Base-by-base conservation (phyloP, 1,284 basidiomycete species). In the Ganoderma meredithae region DNA sequence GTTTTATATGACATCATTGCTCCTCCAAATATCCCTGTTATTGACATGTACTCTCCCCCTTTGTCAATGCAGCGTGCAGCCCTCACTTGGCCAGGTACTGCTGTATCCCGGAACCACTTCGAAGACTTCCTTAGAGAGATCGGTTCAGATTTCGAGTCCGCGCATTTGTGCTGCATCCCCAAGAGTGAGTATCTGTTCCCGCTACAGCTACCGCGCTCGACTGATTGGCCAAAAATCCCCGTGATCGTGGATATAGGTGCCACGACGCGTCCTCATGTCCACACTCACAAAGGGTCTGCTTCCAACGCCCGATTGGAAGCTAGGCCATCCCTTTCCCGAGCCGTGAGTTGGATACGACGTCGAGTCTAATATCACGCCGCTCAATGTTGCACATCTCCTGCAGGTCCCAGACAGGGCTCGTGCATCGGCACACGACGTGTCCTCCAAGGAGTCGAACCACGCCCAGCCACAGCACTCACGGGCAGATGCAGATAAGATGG, bases 81-180 rank as follows among this genome's bases (percentile, higher is more conserved):
- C 15, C 65, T 67, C 49, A 76, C 75, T 33, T 73, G 72, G 72
- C 74, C 73, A 17, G 65, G 69, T 36, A 66, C 60, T 31, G n/a
- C 65, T 25, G 59, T 55, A 13, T 39, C 69, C 53, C 70, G 70
- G 9, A 74, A 63, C 49, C 75, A 76, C 31, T 77, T 77, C 61
- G 75, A 76, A 55, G 76, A 77, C 60, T 77, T 77, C 69, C 73
- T 77, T 61, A 67, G 69, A 2, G 76, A 77, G 64, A 76, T 77
- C 49, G 76, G 76, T 44, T 74, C 67, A 64, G 69, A 72, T 68
- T 61, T 68, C 12, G 67, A 72, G 27, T 49, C 61, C 33, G 58
- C 62, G n/a, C 73, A 73, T 60, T 63, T 75, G 36, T 76, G 75
- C 60, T 76, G 75, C 60, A 19, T 62, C 31, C 61, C 61, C n/a